Evolutionary conservation across 495 filamentous ascomycete species (phyloP), one percentile per base, ranked within the genome.

Genomic region (Neurospora sp.): DNA sequence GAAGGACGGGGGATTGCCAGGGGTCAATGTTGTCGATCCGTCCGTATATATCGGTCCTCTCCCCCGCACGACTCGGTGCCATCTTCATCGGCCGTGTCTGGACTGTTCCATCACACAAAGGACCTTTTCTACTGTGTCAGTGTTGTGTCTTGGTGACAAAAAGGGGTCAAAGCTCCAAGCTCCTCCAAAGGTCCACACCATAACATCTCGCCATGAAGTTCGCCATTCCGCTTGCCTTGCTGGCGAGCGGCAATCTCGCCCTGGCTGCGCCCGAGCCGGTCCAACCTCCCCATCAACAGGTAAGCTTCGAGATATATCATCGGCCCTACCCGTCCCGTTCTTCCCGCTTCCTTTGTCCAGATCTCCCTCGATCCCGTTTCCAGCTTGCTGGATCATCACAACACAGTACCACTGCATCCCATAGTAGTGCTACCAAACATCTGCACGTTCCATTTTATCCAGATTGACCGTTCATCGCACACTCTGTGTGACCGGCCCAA

Each of bases 161-260:
- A 37, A 65, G 11, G 31, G 53, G 53, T 65, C 53, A 65, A 65
- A 61, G 42, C 42, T 46, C 42, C 18, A 46, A 46, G 40, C 40
- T 7, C 4, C 40, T 46, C 42, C n/a, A 48, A 72, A 72, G 35
- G 53, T 39, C 39, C 39, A 71, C 46, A 65, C 38, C 40, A 20
- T 5, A 12, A 20, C 18, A 69, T 69, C 12, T 20, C 42, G 61
- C 31, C 71, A 77, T 78, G 77, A 80, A 77, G 69, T 72, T 71
- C 41, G 48, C 69, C 44, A 48, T 71, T 59, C 72, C 44, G 16
- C 73, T 77, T 71, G 72, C 75, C 73, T 61, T 72, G 35, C 71
- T 80, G 68, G 73, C 72, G 16, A 70, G 72, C 59, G 53, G 73
- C 72, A 70, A 53, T 70, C 70, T 76, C 44, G 76, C 70, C 65